phyloP scores from a whole-genome alignment of 1,284 basidiomycete species.

The Lentinula novae-zelandiae region DNA sequence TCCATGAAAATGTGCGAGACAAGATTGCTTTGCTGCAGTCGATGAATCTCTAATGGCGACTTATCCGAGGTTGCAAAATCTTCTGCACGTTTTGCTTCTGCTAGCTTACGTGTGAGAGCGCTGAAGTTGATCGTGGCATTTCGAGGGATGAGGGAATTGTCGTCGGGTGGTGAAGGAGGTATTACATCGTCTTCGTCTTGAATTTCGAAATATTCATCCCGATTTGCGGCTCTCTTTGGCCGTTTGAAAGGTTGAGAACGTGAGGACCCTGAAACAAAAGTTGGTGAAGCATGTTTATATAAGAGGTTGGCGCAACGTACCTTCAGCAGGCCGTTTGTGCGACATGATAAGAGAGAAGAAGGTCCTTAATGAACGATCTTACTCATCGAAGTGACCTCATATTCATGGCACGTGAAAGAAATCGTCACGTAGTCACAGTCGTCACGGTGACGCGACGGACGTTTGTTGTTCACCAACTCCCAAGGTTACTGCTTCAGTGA shows the following conservation, averaged over 20 bases:
- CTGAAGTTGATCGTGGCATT: slow-evolving; percentile 79
- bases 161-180: slow-evolving; percentile 44
- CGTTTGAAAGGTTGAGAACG: slow-evolving; percentile 3
- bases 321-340: slow-evolving; percentile 13
- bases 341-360: slow-evolving; percentile 3
- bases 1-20: slow-evolving; percentile 78
- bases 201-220: slow-evolving; percentile 11
- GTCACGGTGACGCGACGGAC: background rate
- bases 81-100: slow-evolving; percentile 47
- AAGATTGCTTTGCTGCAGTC: slow-evolving; percentile 65
- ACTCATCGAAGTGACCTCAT: no score
- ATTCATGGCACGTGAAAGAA: no score
- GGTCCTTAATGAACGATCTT: no score
- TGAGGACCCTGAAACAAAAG: background rate
- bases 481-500: slow-evolving; percentile 3
- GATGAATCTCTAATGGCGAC: slow-evolving; percentile 53
- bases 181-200: slow-evolving; percentile 48
- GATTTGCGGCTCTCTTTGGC: background rate
- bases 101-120: slow-evolving; percentile 72
- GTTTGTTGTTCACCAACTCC: background rate
- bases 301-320: background rate
- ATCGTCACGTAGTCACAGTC: background rate
- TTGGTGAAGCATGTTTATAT: background rate
- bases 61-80: slow-evolving; percentile 34
- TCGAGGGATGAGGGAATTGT: slow-evolving; percentile 56